phyloP scores from a whole-genome alignment of 768 basidiomycete genomes.

The Naganishia kalamii region DNA sequence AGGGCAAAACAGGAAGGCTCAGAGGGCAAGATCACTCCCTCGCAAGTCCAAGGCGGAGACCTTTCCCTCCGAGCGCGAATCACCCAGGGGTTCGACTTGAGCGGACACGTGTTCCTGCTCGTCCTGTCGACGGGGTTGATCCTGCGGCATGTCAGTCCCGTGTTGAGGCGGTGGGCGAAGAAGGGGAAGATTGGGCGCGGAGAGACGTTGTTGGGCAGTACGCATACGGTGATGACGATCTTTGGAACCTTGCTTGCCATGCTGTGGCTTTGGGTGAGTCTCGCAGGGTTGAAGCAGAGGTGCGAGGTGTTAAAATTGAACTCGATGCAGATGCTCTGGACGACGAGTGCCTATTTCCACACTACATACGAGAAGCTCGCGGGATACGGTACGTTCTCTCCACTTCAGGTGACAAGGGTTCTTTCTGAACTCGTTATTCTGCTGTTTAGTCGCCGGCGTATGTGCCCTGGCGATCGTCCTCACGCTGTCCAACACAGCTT shows the following conservation, averaged over 20 bases:
- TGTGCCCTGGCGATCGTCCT: not conserved
- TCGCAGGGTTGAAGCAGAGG: conserved; percentile 32
- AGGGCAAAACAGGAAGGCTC: conserved; percentile 49
- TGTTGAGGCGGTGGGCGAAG: conserved; percentile 12
- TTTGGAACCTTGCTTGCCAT: conserved; percentile 49
- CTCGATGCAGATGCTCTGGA: conserved; percentile 54
- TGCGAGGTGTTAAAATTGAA: not conserved
- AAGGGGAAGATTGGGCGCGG: conserved; percentile 6
- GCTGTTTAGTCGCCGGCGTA: not conserved
- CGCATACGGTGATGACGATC: conserved; percentile 3
- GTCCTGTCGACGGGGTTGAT: conserved; percentile 73
- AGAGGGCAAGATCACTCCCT: conserved; percentile 24
- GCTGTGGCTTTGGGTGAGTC: conserved; percentile 55
- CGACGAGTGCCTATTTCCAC: conserved; percentile 88
- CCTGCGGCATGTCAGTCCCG: conserved; percentile 62
- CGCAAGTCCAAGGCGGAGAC: not conserved
- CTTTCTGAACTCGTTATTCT: not conserved
- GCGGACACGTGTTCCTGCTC: conserved; percentile 86
- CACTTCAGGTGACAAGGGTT: not conserved
- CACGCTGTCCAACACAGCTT: not conserved
- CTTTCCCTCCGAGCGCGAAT: conserved; percentile 54
- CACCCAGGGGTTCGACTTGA: conserved; percentile 80
- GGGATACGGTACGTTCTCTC: conserved; percentile 63
- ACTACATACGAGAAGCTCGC: conserved; percentile 77
- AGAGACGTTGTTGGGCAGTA: not conserved